These are phyloP conservation scores for Chloroidium sp. DNA, from an alignment of 163 green algal species.

Conservation along the genomic window DNA sequence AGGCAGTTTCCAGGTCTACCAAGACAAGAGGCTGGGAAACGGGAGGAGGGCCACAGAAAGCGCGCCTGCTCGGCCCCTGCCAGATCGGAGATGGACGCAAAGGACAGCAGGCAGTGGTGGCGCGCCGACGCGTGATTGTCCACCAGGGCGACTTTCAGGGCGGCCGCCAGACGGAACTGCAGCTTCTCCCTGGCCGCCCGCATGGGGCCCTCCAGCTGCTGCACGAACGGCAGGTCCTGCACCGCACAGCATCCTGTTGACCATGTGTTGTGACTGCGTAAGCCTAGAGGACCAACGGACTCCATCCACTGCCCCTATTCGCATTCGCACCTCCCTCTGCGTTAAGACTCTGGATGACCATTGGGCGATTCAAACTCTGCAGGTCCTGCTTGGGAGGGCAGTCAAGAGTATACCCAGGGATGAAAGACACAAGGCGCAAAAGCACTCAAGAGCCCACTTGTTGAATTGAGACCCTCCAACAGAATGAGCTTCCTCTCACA, in stretches of 20 bases:
- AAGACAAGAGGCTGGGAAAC: no score
- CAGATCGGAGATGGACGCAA: conserved; percentile 55
- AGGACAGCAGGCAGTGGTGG: conserved; percentile 71
- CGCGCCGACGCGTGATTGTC: conserved; percentile 28
- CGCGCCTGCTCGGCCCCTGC: conserved; percentile 45
- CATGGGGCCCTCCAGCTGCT: conserved; percentile 57
- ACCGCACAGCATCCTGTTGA: conserved; percentile 4
- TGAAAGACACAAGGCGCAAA: neutral
- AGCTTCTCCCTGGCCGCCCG: conserved; percentile 37
- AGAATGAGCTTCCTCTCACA: neutral
- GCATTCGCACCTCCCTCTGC: neutral
- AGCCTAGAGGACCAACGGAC: neutral
- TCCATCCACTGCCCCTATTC: neutral
- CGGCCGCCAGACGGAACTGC: conserved; percentile 26
- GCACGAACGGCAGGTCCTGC: conserved; percentile 75
- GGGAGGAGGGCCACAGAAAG: no score
- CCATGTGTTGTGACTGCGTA: neutral
- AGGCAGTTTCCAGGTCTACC: neutral
- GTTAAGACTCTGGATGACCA: neutral
- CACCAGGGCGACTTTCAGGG: conserved; percentile 34
- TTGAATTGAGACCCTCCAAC: neutral
- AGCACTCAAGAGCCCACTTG: neutral
- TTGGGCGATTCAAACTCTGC: neutral
- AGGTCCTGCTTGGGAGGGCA: neutral
- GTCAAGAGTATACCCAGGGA: neutral